Evolutionary conservation across 208 protist species (phyloP).

Genomic region (Porcisia hertigi): DNA sequence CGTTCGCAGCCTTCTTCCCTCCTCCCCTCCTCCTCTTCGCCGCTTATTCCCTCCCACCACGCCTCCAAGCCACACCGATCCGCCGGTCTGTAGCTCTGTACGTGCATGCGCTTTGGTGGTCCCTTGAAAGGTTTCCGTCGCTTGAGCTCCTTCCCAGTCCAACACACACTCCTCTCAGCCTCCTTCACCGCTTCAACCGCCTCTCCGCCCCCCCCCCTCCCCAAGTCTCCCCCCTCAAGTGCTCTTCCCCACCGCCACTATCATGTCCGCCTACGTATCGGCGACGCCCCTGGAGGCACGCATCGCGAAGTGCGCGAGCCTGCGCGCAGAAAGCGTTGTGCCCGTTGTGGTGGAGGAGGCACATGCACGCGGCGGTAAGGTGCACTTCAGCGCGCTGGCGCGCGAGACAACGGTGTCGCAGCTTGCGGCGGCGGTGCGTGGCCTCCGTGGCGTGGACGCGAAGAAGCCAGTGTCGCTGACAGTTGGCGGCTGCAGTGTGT

Average conservation of each 20-base stretch:
- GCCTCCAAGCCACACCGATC: background rate
- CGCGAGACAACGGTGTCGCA: slow-evolving; percentile 33
- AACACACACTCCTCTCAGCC: no score
- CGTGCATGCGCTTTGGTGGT: background rate
- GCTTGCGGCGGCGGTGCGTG: slow-evolving; percentile 24
- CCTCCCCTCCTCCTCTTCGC: background rate
- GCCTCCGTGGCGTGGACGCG: slow-evolving; percentile 18
- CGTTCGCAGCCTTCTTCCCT: background rate
- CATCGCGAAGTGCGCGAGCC: slow-evolving; percentile 24
- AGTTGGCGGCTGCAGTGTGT: slow-evolving; percentile 25
- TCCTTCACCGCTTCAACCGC: no score
- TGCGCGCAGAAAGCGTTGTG: slow-evolving; percentile 5
- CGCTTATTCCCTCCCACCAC: background rate
- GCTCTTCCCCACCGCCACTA: background rate
- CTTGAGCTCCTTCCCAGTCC: no score
- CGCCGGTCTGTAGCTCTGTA: background rate
- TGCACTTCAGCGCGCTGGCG: slow-evolving; percentile 32
- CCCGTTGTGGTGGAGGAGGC: slow-evolving; percentile 28
- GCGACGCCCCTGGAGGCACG: slow-evolving; percentile 22
- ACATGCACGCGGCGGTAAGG: slow-evolving; percentile 25
- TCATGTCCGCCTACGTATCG: slow-evolving; percentile 26
- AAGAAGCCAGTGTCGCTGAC: slow-evolving; percentile 28
- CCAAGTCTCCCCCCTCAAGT: background rate
- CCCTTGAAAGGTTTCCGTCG: no score
- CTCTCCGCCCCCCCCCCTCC: background rate